Conservation (phyloP, 345 rosid genomes). For the Nasturtium officinale region DNA sequence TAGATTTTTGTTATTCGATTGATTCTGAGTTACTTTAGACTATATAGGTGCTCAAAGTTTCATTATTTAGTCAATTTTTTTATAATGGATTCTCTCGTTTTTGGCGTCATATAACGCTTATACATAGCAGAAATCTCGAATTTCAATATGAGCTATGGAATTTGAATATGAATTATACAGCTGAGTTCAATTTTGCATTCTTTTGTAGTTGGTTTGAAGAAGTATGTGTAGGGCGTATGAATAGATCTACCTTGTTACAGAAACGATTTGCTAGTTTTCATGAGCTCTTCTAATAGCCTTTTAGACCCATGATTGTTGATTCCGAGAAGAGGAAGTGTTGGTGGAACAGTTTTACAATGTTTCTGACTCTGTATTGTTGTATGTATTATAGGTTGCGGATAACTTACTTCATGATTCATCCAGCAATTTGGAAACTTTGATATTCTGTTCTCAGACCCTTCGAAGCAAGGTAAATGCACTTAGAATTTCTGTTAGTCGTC, state of each 20-base stretch:
- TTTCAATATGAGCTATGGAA: neutral
- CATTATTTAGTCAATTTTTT: constrained; percentile 5
- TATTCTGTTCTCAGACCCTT: constrained; percentile 99
- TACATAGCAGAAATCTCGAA: constrained; percentile 14
- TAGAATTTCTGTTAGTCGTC: constrained; percentile 11
- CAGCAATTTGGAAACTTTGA: constrained; percentile 94
- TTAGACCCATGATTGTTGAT: constrained; percentile 23
- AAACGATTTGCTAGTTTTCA: constrained; percentile 1
- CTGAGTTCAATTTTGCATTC: neutral
- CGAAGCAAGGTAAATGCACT: constrained; percentile 89
- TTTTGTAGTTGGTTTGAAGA: constrained; percentile 8
- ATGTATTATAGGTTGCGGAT: constrained; percentile 79
- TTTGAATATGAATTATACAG: neutral
- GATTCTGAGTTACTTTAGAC: constrained; percentile 20
- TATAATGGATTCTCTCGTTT: constrained; percentile 4
- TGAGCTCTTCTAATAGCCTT: neutral
- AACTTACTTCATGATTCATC: constrained; percentile 96
- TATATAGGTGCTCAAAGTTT: constrained; percentile 1
- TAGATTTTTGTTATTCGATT: constrained; percentile 11
- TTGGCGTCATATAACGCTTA: neutral
- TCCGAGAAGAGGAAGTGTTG: neutral
- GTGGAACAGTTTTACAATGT: constrained; percentile 2
- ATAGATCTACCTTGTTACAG: constrained; percentile 24
- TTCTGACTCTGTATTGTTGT: constrained; percentile 16
- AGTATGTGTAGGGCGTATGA: constrained; percentile 1